Conservation (phyloP, 2,329 filamentous ascomycete genomes). For the Ascochyta lentis region DNA sequence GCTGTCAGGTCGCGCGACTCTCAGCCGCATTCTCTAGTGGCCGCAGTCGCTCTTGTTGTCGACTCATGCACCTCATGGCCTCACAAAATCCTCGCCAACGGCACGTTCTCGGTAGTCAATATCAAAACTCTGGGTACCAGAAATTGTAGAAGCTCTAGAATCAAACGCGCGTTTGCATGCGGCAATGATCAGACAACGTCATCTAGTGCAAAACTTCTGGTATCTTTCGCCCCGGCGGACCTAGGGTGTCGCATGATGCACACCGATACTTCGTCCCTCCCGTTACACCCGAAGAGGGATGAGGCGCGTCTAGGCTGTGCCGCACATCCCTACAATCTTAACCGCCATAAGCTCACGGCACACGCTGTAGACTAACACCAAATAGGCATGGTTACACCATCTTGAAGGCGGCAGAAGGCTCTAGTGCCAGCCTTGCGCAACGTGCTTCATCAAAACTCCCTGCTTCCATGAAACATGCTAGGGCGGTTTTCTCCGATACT, state of each 20-base stretch:
- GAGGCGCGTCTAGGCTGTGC: conserved; percentile 6
- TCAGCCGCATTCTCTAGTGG: conserved; percentile 1
- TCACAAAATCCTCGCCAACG: conserved; percentile 3
- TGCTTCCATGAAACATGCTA: conserved; percentile 13
- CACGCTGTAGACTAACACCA: neutral
- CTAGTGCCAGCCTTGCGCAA: conserved; percentile 12
- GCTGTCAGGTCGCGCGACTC: neutral
- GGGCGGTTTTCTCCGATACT: conserved; percentile 10
- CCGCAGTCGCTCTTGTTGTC: neutral
- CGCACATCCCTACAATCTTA: conserved; percentile 13
- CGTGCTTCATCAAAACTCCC: conserved; percentile 6
- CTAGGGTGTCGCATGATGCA: neutral
- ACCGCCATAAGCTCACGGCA: conserved; percentile 11
- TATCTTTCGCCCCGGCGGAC: neutral
- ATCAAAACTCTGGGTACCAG: neutral
- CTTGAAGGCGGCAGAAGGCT: conserved; percentile 6
- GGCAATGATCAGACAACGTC: neutral
- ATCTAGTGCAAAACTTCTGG: neutral
- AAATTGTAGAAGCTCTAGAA: neutral
- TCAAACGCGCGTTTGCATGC: neutral
- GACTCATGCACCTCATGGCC: neutral
- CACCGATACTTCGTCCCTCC: neutral
- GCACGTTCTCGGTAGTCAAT: neutral
- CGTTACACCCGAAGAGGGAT: neutral
- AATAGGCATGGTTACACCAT: neutral